phyloP scores from a whole-genome alignment of 768 basidiomycete genomes.

The Boletellus ananas region DNA sequence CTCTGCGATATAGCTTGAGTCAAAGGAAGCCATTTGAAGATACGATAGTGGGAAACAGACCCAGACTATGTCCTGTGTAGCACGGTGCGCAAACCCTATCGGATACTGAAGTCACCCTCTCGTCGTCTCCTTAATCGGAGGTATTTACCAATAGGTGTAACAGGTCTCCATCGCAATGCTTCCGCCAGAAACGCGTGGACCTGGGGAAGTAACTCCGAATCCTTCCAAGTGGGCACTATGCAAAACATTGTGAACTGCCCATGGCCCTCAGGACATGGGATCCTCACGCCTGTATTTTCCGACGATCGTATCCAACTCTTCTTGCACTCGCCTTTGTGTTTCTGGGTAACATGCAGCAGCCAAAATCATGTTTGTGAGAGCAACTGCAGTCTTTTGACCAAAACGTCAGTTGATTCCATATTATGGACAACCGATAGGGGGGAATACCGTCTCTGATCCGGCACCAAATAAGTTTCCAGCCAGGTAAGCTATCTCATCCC shows the following conservation, averaged over 20 bases:
- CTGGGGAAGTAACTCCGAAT: conserved; percentile 31
- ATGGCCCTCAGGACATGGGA: neutral
- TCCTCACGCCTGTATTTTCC: conserved; percentile 34
- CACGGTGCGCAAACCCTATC: conserved; percentile 51
- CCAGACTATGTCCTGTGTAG: conserved; percentile 61
- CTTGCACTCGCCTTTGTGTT: conserved; percentile 46
- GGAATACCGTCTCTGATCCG: conserved; percentile 48
- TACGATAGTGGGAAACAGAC: conserved; percentile 25
- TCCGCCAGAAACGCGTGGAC: conserved; percentile 36
- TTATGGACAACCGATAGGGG: neutral
- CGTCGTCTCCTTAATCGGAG: neutral
- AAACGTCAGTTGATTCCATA: neutral
- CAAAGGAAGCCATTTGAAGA: conserved; percentile 32
- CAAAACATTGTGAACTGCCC: neutral
- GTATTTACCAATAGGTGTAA: conserved; percentile 22
- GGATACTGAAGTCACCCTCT: neutral
- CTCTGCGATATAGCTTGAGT: conserved; percentile 3
- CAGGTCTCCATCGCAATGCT: conserved; percentile 34
- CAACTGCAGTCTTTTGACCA: conserved; percentile 39
- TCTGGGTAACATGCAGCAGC: conserved; percentile 53
- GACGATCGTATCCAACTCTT: conserved; percentile 50
- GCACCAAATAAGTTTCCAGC: conserved; percentile 58
- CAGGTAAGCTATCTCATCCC: conserved; percentile 54
- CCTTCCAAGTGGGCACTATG: conserved; percentile 35
- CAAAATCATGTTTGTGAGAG: conserved; percentile 48